phyloP scores from a whole-genome alignment of 805 yeast genomes.

The Diddensiella santjacobensis region DNA sequence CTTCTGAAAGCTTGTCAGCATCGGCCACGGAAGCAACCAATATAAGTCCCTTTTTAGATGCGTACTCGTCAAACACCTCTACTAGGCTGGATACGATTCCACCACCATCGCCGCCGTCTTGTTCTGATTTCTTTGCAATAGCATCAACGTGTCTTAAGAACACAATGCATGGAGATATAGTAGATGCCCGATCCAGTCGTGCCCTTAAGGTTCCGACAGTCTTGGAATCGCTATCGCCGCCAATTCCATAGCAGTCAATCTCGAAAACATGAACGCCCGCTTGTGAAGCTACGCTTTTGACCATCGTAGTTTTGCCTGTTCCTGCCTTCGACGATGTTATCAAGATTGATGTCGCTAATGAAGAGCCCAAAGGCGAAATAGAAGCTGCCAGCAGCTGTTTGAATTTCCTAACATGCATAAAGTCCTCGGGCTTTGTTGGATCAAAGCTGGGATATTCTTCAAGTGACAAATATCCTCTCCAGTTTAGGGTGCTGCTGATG shows the following conservation, averaged over 20 bases:
- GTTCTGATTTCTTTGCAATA: slow-evolving; percentile 62
- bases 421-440: slow-evolving; percentile 45
- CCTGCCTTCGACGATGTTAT: slow-evolving; percentile 68
- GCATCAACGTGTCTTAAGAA: slow-evolving; percentile 72
- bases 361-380: slow-evolving; percentile 30
- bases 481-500: slow-evolving; percentile 34
- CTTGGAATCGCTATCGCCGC: slow-evolving; percentile 71
- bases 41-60: slow-evolving; percentile 42
- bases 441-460: slow-evolving; percentile 31
- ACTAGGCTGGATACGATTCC: slow-evolving; percentile 46
- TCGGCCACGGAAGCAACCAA: slow-evolving; percentile 68
- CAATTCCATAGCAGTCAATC: slow-evolving; percentile 63
- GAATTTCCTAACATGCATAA: slow-evolving; percentile 50
- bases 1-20: slow-evolving; percentile 62
- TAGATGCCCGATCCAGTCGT: slow-evolving; percentile 59
- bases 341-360: slow-evolving; percentile 58
- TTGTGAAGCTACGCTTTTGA: slow-evolving; percentile 50
- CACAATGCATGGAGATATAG: slow-evolving; percentile 45
- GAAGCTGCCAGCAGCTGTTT: slow-evolving; percentile 52
- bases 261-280: slow-evolving; percentile 65
- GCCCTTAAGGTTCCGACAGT: slow-evolving; percentile 77
- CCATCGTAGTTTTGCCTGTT: slow-evolving; percentile 71
- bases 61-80: slow-evolving; percentile 54
- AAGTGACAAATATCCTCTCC: slow-evolving; percentile 42
- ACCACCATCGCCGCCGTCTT: slow-evolving; percentile 44